Conservation (phyloP, 139 green algal species). For the Haematococcus sp. region DNA sequence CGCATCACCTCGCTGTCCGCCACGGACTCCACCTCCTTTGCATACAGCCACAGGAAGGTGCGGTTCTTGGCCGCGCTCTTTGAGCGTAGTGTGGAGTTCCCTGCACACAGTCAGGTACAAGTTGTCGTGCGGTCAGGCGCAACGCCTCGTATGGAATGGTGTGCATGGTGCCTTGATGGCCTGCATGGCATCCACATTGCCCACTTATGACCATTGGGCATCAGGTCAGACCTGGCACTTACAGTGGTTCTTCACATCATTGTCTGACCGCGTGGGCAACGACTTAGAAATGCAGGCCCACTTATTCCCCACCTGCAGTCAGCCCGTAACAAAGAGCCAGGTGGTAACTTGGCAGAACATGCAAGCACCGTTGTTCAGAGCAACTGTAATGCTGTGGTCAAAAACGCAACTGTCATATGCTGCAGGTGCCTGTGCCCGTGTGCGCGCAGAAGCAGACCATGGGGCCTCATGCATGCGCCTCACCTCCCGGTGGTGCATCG, state of each 20-base stretch:
- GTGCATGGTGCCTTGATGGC: neutral
- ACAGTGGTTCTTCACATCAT: constrained; percentile 16
- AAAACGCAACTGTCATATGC: no score
- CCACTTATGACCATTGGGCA: neutral
- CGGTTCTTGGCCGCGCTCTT: neutral
- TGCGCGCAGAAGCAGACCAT: no score
- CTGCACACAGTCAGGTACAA: no score
- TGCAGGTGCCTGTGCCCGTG: no score
- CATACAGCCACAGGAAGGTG: constrained; percentile 9
- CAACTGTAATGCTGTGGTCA: no score
- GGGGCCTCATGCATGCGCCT: neutral
- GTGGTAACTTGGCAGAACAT: neutral
- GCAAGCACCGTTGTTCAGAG: no score
- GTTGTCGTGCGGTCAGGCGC: neutral
- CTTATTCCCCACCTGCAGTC: constrained; percentile 9
- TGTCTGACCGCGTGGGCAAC: neutral
- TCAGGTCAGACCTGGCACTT: neutral
- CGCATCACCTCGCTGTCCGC: constrained; percentile 1
- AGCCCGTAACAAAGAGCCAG: neutral
- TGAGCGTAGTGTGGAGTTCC: constrained; percentile 5
- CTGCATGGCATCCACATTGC: neutral
- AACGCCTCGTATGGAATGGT: no score
- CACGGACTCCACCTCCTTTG: constrained; percentile 10
- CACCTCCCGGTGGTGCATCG: constrained; percentile 1
- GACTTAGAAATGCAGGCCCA: constrained; percentile 5